Evolutionary conservation across 441 rosid genomes (phyloP), one percentile per base, ranked within the genome.

Genomic region (Omphalea diandra): DNA sequence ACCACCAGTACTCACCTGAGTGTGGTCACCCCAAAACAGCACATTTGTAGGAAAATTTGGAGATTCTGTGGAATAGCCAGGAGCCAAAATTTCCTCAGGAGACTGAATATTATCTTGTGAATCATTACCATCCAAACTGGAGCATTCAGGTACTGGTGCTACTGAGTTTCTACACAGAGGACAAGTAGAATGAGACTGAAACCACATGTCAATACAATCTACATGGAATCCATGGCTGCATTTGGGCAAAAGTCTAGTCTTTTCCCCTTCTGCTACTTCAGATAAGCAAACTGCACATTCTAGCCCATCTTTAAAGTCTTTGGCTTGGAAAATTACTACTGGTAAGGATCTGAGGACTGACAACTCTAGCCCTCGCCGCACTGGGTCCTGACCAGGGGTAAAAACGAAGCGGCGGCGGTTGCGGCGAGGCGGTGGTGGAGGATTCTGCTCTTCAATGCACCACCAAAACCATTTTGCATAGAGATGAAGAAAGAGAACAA

Each of bases 151-250:
- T 38, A 50, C 53, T 7, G 79, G 31, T 1, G 87, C 92, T 24
- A 94, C 97, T 12, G 89, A 79, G 40, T 83, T 73, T 70, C 98
- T 86, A 33, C 98, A 94, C 15, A 94, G 90, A 63, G 98, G 98
- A 58, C 98, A 94, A 0, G 96, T 91, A 38, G 95, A 85, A 64
- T 93, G 94, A 46, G 93, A 87, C 36, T 84, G 93, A 71, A 93
- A 88, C 98, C 98, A 94, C 98, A 94, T 88, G 76, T 94, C 98
- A 18, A 94, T 90, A 41, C 98, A 94, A 1, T 82, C 97, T 27
- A 82, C 76, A 65, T 94, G 98, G 73, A 94, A 94, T 6, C 86
- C 86, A 57, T 94, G 98, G 44, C 85, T 88, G 62, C 98, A 94
- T 35, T 83, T 84, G 14, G 98, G 96, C 67, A 94, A 68, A 56